Evolutionary conservation across 2,329 filamentous ascomycete species (phyloP), one percentile per base, ranked within the genome.

Genomic region (Stenocarpella maydis): DNA sequence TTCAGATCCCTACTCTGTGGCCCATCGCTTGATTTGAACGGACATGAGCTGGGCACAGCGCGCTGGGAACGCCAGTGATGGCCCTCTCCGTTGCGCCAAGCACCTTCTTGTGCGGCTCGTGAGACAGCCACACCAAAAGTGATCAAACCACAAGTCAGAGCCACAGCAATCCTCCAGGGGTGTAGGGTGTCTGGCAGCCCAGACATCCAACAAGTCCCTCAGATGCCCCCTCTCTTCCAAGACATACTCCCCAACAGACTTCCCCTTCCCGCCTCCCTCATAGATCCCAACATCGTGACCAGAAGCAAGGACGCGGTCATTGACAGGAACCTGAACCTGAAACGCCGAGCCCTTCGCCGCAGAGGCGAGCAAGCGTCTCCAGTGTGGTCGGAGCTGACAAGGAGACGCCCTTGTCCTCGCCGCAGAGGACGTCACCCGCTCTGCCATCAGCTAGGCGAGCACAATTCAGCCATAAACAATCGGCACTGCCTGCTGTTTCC

Each of bases 401-500:
- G 54, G 72, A 69, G 21, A 73, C 73, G 4, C 72, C 73, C 4
- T 41, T 73, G 1, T 71, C 73, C 17, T 74, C 72, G 17, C 73
- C 73, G 12, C 71, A 72, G 17, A 72, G 67, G 65, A 68, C 72
- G 14, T 71, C 69, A n/a, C 69, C 71, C n/a, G 19, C 55, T 19
- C 41, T 65, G 65, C 58, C 70, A 31, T 52, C 69, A 41, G 70
- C 73, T 3, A 72, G 71, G 19, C 72, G 70, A 15, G 67, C 75
- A 45, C 77, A 76, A 2, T 75, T 39, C n/a, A 21, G 41, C 41
- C 67, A 77, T 53, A 76, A 76, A 49, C 77, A 75, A 49, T 80
- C 81, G 69, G 75, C 72, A 2, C 70, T 80, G 60, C 10, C 67
- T 43, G 75, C 71, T 6, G 68, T 80, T 50, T 14, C 67, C 68